Base-by-base conservation (phyloP, 352 stramenopile genomes). In the Plasmopara muralis region DNA sequence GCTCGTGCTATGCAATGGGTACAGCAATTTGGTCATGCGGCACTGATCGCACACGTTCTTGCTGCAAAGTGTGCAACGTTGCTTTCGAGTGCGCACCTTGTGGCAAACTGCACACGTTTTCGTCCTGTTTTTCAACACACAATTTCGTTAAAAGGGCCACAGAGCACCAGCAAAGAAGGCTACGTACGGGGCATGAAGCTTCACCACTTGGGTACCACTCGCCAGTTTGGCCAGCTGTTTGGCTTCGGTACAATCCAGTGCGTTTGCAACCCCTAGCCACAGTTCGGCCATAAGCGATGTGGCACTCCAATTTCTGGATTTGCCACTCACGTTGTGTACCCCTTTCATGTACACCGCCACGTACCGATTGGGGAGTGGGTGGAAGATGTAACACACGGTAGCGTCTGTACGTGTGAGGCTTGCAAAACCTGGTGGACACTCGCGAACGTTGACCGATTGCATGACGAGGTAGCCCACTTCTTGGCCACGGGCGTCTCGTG, bases 21-120 rank as follows among this genome's bases (percentile, higher is more conserved):
- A 86, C 35, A 84, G 72, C 28, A 72, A 54, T 48, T 84, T 81
- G 41, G 60, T 70, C 54, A 83, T 69, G 29, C 73, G 68, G 48
- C 75, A 86, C 15, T 72, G 72, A 31, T 86, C 73, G 54, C 72
- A 86, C 39, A 86, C 72, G 47, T 79, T 83, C 68, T 84, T 84
- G 53, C 75, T 66, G 28, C 75, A 86, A 47, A 74, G 77, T 57
- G 84, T 84, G 64, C 75, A 86, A 52, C 72, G 73, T 50, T 84
- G 67, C 20, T 66, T 66, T 9, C 53, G 58, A 41, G 83, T 83
- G 15, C 72, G 43, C 43, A 65, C 49, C 49, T 72, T 80, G 52
- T 84, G 66, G 42, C 73, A 86, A 50, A 83, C 78, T 47, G 84
- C 73, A 34, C 75, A 84, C 18, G 60, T 64, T 47, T 83, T 82